phyloP scores from a whole-genome alignment of 2,329 filamentous ascomycete species.

The Teratosphaeria pseudoeucalypti region DNA sequence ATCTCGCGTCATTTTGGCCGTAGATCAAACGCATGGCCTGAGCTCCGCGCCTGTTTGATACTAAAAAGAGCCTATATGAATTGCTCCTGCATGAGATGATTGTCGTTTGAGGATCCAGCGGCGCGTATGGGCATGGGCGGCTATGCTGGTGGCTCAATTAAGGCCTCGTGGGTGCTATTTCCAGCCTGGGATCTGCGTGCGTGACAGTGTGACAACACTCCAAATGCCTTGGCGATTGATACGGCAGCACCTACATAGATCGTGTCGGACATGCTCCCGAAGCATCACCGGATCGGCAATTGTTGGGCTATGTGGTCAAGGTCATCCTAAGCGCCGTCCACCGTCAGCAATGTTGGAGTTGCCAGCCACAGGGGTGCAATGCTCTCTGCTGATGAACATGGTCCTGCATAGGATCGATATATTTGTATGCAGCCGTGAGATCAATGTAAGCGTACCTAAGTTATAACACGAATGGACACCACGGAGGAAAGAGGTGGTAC shows the following conservation, averaged over 20 bases:
- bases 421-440: too few species aligned
- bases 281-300: background rate
- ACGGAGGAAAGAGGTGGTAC: too few species aligned
- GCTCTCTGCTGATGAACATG: background rate
- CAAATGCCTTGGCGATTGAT: background rate
- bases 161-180: slow-evolving; percentile 5
- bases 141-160: background rate
- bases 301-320: background rate
- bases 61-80: slow-evolving; percentile 3
- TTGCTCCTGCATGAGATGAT: slow-evolving; percentile 1
- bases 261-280: background rate
- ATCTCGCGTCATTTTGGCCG: slow-evolving; percentile 10
- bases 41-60: slow-evolving; percentile 24
- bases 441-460: too few species aligned
- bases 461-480: too few species aligned
- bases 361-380: background rate
- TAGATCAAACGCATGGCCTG: slow-evolving; percentile 7
- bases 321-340: background rate
- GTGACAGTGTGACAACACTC: background rate
- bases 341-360: background rate
- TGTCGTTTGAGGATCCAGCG: background rate
- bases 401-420: background rate
- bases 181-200: background rate
- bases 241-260: background rate
- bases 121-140: slow-evolving; percentile 1